Evolutionary conservation across 345 rosid genomes (phyloP), one percentile per base, ranked within the genome.

Genomic region (Acer saccharum): DNA sequence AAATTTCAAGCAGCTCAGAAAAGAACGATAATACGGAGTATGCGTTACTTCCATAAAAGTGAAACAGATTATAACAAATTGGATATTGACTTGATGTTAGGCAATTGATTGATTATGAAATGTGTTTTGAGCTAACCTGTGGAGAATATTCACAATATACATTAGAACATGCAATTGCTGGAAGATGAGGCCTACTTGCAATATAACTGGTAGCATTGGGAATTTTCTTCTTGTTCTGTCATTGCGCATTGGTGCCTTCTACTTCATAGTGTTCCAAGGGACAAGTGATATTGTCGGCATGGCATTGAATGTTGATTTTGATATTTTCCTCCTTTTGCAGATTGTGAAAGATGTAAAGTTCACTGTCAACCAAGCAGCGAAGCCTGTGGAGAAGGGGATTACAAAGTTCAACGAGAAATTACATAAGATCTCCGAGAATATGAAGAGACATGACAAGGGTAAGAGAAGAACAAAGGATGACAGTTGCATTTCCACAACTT

Each of bases 331-430:
- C 17, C 76, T 32, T 20, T 2, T 86, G 86, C 92, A 94, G 99
- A 94, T 97, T 73, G 97, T 94, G 66, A 91, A 90, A 13, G 99
- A 97, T 81, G 93, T 97, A 81, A 94, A 77, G 84, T 93, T 93
- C 88, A 93, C 99, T 0, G 97, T 97, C 76, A 94, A 87, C 83
- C 98, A 94, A 85, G 99, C 99, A 4, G 98, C 92, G 77, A 97
- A 89, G 83, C 99, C 98, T 46, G 86, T 97, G 86, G 99, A 97
- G 82, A 94, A 97, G 84, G 97, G 98, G 46, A 89, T 97, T 77
- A 89, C 95, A 6, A 92, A 87, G 83, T 93, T 95, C 82, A 95
- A 95, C 76, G 91, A 92, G 85, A 92, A 96, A 82, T 67, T 92
- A 80, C 93, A 92, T 80, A 94, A 86, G 83, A 90, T 96, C 82